Evolutionary conservation across 768 basidiomycete species (phyloP), one percentile per base, ranked within the genome.

Genomic region (Rhodotorula babjevae): DNA sequence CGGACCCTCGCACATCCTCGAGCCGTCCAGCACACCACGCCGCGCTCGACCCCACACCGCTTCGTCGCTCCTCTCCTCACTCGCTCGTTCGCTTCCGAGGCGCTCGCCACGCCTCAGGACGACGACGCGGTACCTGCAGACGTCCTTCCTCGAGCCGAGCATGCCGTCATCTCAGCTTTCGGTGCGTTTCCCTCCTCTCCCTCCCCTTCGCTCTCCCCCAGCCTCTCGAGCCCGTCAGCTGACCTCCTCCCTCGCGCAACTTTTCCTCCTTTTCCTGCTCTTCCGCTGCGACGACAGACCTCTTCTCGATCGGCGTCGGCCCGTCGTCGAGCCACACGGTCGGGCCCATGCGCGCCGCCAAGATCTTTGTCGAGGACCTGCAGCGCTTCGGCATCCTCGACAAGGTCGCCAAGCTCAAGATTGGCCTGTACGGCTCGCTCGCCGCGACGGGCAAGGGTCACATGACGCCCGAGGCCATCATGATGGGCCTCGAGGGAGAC

Each of bases 401-500:
- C 57, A 87, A 90, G 84, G 89, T 93, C 76, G 84, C 83, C 71
- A 89, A 85, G 15, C 81, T 98, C 64, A 98, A 96, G 81, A 89
- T 95, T 68, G 88, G 88, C 7, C 84, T 97, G 87, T 94, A 95
- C 80, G 94, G 94, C 42, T 92, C 90, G 15, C 84, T 97, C 46
- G 93, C 95, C 7, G 94, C 95, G 14, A 97, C 95, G 77, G 93
- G 82, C 0, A 81, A 82, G 73, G 83, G 80, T 3, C 82, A 82
- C 63, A 80, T 81, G 80, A 82, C 82, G 0, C 82, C 82, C 14
- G 76, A 82, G 66, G 77, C 77, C 0, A 44, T 77, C 42, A 71
- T 77, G 72, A 71, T 72, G 65, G 72, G 72, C 14, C 53, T 73
- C 18, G 64, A 71, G 74, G 82, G 82, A 1, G 72, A 75, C 53